These are phyloP conservation scores for Starmerella apicola DNA, from an alignment of 805 yeast species.

Conservation along the genomic window DNA sequence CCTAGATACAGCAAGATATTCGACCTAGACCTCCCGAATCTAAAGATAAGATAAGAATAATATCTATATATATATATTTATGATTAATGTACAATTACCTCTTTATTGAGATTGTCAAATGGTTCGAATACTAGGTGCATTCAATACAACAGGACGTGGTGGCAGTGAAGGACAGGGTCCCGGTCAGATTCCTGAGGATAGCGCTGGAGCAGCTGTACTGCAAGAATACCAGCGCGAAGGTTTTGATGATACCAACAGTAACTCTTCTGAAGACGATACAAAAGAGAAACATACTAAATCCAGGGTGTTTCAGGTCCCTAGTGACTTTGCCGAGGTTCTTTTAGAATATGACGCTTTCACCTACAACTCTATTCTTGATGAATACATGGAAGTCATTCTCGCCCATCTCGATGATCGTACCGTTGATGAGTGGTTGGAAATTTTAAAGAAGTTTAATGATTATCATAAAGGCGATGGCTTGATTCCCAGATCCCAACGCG, in stretches of 20 bases:
- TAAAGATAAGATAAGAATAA: no score
- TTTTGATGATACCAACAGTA: background rate
- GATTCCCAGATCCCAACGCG: slow-evolving; percentile 31
- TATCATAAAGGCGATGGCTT: slow-evolving; percentile 39
- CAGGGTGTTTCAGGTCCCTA: background rate
- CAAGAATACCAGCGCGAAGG: background rate
- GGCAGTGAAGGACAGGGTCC: no score
- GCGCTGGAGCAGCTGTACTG: no score
- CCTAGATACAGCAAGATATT: no score
- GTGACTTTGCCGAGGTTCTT: slow-evolving; percentile 1
- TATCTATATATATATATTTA: no score
- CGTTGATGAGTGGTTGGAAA: slow-evolving; percentile 31
- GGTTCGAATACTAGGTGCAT: no score
- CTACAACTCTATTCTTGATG: slow-evolving; percentile 2
- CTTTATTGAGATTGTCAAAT: no score
- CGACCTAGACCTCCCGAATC: no score
- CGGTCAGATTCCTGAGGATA: no score
- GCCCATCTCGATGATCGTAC: slow-evolving; percentile 22
- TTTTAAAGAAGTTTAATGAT: slow-evolving; percentile 31
- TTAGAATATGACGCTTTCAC: background rate
- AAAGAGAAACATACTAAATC: background rate
- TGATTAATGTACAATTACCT: no score
- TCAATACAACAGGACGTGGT: no score
- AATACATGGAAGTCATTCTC: slow-evolving; percentile 12
- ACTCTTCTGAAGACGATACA: background rate